These are phyloP conservation scores for Penicillium sp. DNA, from an alignment of 2,329 filamentous ascomycete genomes.

Conservation along the genomic window DNA sequence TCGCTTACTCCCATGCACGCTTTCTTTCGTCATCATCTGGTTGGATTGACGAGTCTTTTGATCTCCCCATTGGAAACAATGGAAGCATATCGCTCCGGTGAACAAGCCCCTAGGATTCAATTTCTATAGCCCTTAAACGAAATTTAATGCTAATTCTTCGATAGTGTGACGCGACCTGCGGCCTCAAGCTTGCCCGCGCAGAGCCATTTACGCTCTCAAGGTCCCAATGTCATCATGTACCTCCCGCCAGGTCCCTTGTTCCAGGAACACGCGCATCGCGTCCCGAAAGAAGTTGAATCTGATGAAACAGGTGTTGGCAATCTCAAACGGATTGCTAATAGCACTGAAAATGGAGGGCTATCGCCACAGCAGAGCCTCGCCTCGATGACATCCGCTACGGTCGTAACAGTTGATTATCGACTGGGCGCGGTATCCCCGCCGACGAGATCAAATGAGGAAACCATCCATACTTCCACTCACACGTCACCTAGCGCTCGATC, in stretches of 20 bases:
- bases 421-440: conserved; percentile 29
- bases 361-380: conserved; percentile 36
- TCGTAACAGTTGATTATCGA: conserved; percentile 49
- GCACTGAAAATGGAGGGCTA: background rate
- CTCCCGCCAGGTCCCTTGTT: conserved; percentile 44
- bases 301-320: background rate
- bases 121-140: background rate
- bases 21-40: conserved; percentile 15
- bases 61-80: conserved; percentile 35
- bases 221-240: conserved; percentile 41
- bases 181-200: background rate
- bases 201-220: background rate
- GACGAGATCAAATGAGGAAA: background rate
- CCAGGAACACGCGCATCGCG: background rate
- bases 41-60: conserved; percentile 30
- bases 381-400: conserved; percentile 36
- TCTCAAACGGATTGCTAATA: background rate
- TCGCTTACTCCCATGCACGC: conserved; percentile 8
- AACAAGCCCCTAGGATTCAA: background rate
- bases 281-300: background rate
- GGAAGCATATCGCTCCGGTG: conserved; percentile 36
- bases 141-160: background rate
- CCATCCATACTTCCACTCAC: background rate
- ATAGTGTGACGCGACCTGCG: conserved; percentile 29
- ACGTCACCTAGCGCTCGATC: background rate